A percentile compares a stretch with the other conserved stretches of the same genome.
Conservation (phyloP, 305 asterid genomes). For the Fraxinus dipetala region DNA sequence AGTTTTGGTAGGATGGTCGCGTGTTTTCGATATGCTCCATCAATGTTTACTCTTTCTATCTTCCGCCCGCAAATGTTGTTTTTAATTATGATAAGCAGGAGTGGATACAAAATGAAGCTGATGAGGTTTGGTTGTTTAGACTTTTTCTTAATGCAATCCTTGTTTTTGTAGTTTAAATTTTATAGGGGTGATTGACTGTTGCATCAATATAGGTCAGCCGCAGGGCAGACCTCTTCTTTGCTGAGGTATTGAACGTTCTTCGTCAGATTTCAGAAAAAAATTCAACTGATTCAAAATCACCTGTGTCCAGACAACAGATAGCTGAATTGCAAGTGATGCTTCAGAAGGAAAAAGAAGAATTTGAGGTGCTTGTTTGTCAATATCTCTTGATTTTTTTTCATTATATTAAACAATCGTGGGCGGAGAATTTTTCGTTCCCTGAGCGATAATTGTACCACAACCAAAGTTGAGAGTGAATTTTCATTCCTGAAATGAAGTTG, state of each 20-base stretch:
- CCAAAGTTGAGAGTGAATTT: too few relatives aligned
- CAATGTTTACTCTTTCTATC: slow-evolving; percentile 60
- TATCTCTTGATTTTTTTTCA: slow-evolving; percentile 14
- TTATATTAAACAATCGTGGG: neutral
- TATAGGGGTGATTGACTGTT: slow-evolving; percentile 23
- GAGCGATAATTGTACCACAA: too few relatives aligned
- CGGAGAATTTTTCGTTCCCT: neutral
- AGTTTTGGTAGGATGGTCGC: slow-evolving; percentile 80
- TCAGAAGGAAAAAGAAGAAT: slow-evolving; percentile 56
- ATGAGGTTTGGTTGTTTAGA: slow-evolving; percentile 46
- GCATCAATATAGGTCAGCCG: slow-evolving; percentile 41
- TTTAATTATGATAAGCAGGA: slow-evolving; percentile 56
- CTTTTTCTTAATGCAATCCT: slow-evolving; percentile 14
- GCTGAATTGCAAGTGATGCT: slow-evolving; percentile 52
- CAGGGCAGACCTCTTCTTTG: slow-evolving; percentile 47
- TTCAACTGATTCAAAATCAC: slow-evolving; percentile 29
- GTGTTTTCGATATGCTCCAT: slow-evolving; percentile 75
- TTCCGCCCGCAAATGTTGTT: slow-evolving; percentile 66
- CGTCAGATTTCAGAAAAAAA: slow-evolving; percentile 41
- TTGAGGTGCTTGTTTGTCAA: slow-evolving; percentile 53
- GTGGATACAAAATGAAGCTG: slow-evolving; percentile 57
- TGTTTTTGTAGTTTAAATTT: slow-evolving; percentile 18
- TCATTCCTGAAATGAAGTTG: too few relatives aligned
- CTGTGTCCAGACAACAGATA: slow-evolving; percentile 43
- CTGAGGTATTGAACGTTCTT: slow-evolving; percentile 53